Base-by-base conservation (phyloP, 805 yeast genomes). In the Cyberlindnera maritima region DNA sequence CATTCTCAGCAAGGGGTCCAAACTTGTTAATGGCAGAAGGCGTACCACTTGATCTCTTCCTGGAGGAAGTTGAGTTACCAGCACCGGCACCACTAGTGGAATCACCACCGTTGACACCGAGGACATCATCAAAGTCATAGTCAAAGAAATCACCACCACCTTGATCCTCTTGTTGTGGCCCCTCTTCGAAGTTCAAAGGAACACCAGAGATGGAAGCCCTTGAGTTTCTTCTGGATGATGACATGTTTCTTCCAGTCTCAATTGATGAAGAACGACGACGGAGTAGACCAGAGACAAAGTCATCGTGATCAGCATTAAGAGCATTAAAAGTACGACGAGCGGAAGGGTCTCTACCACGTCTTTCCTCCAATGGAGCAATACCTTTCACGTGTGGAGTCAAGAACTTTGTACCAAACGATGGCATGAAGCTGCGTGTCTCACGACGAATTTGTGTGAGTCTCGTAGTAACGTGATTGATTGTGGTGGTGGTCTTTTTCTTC, bases 231-330 rank as follows among this genome's bases (percentile, higher is more conserved):
- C 63, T 56, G 12, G 59, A 44, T 2, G 18, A 12, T 3, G 64
- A 59, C 3, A 40, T 36, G 35, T 59, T 55, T 56, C 64, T 54
- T 39, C 50, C 54, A 3, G 50, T 43, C 39, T 60, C 64, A 33
- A 60, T 49, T 0, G 64, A 60, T 4, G 50, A 47, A 2, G 46
- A 42, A 9, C 54, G 46, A 29, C 58, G 52, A 39, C 60, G 54
- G 39, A 54, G 25, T n/a, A 59, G 36, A 3, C 55, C 53, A 43
- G 61, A 58, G 33, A 61, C 54, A 23, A 61, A 58, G 43, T 59
- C 63, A 23, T 46, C 55, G 23, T 51, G 52, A 25, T 52, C 44
- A 11, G 36, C 35, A 10, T 18, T 28, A 11, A 14, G 13, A n/a
- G n/a, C n/a, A 20, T 20, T 14, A 3, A 13, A 8, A 17, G 33